These are phyloP conservation scores for Podila verticillata DNA, from an alignment of 192 early-diverging fungal species.

Conservation along the genomic window DNA sequence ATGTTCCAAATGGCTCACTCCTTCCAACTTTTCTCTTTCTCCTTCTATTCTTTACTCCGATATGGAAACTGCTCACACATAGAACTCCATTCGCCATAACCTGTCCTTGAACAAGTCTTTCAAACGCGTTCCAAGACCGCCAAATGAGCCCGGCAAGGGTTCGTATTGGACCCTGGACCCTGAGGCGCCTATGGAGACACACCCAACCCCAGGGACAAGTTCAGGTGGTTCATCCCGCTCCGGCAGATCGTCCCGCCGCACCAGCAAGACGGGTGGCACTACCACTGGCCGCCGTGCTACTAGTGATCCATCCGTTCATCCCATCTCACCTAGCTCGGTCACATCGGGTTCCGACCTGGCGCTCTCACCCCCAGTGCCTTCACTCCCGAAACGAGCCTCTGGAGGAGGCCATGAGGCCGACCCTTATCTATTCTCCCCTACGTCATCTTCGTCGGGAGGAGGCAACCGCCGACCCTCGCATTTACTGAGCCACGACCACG, in stretches of 20 bases:
- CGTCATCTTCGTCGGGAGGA: background rate
- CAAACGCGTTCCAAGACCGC: slow-evolving; percentile 76
- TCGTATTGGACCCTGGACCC: slow-evolving; percentile 4
- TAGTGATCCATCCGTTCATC: background rate
- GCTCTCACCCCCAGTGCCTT: background rate
- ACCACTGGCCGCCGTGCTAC: background rate
- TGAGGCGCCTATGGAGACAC: background rate
- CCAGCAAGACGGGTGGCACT: background rate
- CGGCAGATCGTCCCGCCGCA: background rate
- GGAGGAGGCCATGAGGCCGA: background rate
- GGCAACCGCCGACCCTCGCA: background rate
- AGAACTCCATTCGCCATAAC: slow-evolving; percentile 92
- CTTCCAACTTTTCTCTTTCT: background rate
- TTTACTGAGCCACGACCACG: slow-evolving; percentile 1
- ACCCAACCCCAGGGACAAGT: background rate
- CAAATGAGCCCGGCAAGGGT: slow-evolving; percentile 20
- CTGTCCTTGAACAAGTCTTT: slow-evolving; percentile 86
- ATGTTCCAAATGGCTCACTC: background rate
- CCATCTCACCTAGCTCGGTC: background rate
- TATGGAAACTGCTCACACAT: background rate
- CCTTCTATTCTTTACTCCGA: background rate
- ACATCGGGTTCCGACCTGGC: background rate
- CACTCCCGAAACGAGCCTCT: background rate
- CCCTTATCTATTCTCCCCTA: background rate
- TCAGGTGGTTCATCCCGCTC: background rate